These are phyloP conservation scores for Cymbidium sinense DNA, from an alignment of 106 monocot genomes.

Conservation along the genomic window DNA sequence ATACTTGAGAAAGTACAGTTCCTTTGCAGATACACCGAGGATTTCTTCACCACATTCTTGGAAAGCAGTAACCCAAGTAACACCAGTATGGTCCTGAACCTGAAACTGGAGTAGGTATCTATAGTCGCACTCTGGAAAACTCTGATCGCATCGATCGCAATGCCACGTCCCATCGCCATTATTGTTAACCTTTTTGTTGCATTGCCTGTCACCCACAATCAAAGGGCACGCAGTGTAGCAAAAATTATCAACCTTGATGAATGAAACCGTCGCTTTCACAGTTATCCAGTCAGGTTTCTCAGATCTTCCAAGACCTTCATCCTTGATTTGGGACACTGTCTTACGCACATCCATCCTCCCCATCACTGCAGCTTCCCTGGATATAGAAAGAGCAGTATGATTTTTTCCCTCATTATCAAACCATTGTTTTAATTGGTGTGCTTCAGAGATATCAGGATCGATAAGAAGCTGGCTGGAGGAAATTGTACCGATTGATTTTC, in stretches of 20 bases:
- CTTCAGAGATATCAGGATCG: constrained; percentile 66
- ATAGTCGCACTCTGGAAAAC: constrained; percentile 70
- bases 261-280: constrained; percentile 56
- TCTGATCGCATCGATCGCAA: constrained; percentile 70
- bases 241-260: constrained; percentile 61
- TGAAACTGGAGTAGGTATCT: constrained; percentile 67
- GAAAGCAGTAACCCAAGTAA: constrained; percentile 73
- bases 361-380: constrained; percentile 30
- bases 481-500: constrained; percentile 62
- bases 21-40: constrained; percentile 57
- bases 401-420: constrained; percentile 56
- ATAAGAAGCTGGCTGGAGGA: constrained; percentile 53
- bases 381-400: constrained; percentile 43
- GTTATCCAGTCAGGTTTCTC: constrained; percentile 86
- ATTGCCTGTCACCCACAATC: constrained; percentile 45
- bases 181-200: constrained; percentile 81
- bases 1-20: constrained; percentile 53
- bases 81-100: constrained; percentile 76
- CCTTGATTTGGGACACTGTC: constrained; percentile 70
- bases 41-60: constrained; percentile 80
- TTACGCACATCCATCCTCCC: constrained; percentile 58
- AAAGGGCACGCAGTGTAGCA: constrained; percentile 82
- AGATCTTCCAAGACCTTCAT: constrained; percentile 66
- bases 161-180: constrained; percentile 86
- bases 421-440: constrained; percentile 56